phyloP scores from a whole-genome alignment of 129 eudicot species.

The Ambrosia artemisiifolia region DNA sequence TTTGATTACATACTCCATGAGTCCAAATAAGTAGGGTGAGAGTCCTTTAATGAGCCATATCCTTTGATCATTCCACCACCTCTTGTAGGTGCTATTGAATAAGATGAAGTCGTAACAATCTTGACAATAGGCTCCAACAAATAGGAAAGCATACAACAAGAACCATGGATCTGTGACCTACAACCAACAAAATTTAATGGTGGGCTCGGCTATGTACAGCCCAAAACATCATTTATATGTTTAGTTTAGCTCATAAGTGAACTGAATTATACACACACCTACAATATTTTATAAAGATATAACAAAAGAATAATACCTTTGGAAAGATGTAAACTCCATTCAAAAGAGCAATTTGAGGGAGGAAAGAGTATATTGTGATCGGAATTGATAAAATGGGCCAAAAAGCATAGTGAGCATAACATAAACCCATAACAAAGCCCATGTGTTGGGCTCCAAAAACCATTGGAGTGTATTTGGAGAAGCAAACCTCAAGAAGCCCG shows the following conservation, averaged over 20 bases:
- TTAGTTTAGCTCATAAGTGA: no score
- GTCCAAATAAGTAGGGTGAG: slow-evolving; percentile 48
- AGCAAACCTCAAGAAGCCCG: slow-evolving; percentile 64
- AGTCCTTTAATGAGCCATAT: slow-evolving; percentile 66
- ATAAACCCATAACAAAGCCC: slow-evolving; percentile 56
- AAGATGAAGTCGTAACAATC: slow-evolving; percentile 58
- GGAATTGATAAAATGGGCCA: slow-evolving; percentile 65
- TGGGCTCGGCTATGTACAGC: not conserved
- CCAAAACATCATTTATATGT: no score
- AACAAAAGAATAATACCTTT: slow-evolving; percentile 37
- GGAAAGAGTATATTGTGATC: slow-evolving; percentile 55
- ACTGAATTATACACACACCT: no score
- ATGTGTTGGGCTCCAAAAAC: slow-evolving; percentile 40
- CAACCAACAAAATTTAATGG: not conserved
- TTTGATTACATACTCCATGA: slow-evolving; percentile 32
- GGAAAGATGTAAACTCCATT: slow-evolving; percentile 54
- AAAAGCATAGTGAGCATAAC: slow-evolving; percentile 50
- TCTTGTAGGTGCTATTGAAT: slow-evolving; percentile 38
- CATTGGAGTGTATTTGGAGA: slow-evolving; percentile 47
- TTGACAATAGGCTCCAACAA: slow-evolving; percentile 62
- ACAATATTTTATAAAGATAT: no score
- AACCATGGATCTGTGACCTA: slow-evolving; percentile 57
- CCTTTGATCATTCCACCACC: slow-evolving; percentile 80
- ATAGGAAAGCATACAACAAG: slow-evolving; percentile 45
- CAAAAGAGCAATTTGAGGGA: slow-evolving; percentile 74